A percentile compares a stretch with the other conserved stretches of the same genome.
phyloP scores from a whole-genome alignment of 768 basidiomycete species.

The Mycena floridula region DNA sequence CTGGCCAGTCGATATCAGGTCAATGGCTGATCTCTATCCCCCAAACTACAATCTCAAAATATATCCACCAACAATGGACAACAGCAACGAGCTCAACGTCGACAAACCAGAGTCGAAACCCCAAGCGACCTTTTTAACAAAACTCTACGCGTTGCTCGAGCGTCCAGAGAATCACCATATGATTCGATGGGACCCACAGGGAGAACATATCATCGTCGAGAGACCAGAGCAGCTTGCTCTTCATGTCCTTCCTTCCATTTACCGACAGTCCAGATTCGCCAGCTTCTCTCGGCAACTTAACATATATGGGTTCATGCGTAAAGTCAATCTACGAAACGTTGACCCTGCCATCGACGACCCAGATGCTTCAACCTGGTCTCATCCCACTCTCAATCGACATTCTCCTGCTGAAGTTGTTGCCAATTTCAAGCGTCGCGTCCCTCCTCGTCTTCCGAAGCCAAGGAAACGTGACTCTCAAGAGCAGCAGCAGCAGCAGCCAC shows the following conservation, averaged over 20 bases:
- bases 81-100: slow-evolving; percentile 13
- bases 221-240: slow-evolving; percentile 89
- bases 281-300: slow-evolving; percentile 98
- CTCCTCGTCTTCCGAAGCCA: slow-evolving; percentile 85
- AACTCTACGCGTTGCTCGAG: slow-evolving; percentile 89
- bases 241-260: slow-evolving; percentile 89
- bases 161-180: slow-evolving; percentile 92
- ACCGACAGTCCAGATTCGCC: slow-evolving; percentile 94
- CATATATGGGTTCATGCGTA: slow-evolving; percentile 98
- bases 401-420: slow-evolving; percentile 88
- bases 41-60: slow-evolving; percentile 21
- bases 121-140: slow-evolving; percentile 94
- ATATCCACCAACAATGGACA: slow-evolving; percentile 1
- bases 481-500: slow-evolving; percentile 55
- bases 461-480: slow-evolving; percentile 74
- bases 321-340: slow-evolving; percentile 92
- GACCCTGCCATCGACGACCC: slow-evolving; percentile 94
- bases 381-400: slow-evolving; percentile 86
- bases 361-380: slow-evolving; percentile 95
- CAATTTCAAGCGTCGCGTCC: slow-evolving; percentile 93
- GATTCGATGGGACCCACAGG: slow-evolving; percentile 93
- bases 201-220: slow-evolving; percentile 94
- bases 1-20: slow-evolving; percentile 6
- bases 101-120: slow-evolving; percentile 72
- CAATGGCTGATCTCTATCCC: slow-evolving; percentile 56